Conservation (phyloP, 1,139 yeast species). For the Groenewaldozyma auringiensis region DNA sequence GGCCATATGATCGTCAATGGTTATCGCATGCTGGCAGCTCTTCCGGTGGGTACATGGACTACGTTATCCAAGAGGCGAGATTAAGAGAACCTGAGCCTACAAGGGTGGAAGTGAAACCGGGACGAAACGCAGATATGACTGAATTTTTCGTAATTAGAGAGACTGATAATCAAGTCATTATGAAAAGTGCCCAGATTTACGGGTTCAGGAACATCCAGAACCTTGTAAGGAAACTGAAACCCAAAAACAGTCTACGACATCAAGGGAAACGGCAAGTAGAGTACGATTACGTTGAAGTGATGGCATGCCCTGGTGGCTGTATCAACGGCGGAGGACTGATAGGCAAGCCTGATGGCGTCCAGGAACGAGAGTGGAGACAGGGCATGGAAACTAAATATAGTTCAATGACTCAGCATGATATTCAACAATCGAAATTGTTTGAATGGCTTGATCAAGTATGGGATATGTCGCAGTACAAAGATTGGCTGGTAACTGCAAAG, state of each 20-base stretch:
- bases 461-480: slow-evolving; percentile 5
- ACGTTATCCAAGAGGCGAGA: slow-evolving; percentile 28
- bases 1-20: slow-evolving; percentile 66
- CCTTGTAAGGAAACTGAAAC: slow-evolving; percentile 73
- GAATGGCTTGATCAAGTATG: slow-evolving; percentile 12
- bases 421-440: slow-evolving; percentile 6
- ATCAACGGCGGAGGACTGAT: slow-evolving; percentile 96
- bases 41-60: slow-evolving; percentile 71
- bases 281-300: slow-evolving; percentile 83
- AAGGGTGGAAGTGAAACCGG: slow-evolving; percentile 34
- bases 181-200: slow-evolving; percentile 70
- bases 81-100: slow-evolving; percentile 16
- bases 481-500: slow-evolving; percentile 14
- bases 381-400: slow-evolving; percentile 27
- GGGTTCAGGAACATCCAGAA: slow-evolving; percentile 95
- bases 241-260: slow-evolving; percentile 24
- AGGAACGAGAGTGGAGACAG: slow-evolving; percentile 30
- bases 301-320: slow-evolving; percentile 99
- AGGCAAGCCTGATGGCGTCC: slow-evolving; percentile 37
- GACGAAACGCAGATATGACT: slow-evolving; percentile 68
- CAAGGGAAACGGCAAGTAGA: slow-evolving; percentile 36
- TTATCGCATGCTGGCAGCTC: slow-evolving; percentile 61
- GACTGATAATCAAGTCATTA: slow-evolving; percentile 28
- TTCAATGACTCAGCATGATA: slow-evolving; percentile 16
- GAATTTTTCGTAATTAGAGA: slow-evolving; percentile 51